Percentiles rank a stretch among this genome's conserved stretches.
Evolutionary conservation across 2,329 filamentous ascomycete species (phyloP).

Genomic region (Penicillium concentricum): DNA sequence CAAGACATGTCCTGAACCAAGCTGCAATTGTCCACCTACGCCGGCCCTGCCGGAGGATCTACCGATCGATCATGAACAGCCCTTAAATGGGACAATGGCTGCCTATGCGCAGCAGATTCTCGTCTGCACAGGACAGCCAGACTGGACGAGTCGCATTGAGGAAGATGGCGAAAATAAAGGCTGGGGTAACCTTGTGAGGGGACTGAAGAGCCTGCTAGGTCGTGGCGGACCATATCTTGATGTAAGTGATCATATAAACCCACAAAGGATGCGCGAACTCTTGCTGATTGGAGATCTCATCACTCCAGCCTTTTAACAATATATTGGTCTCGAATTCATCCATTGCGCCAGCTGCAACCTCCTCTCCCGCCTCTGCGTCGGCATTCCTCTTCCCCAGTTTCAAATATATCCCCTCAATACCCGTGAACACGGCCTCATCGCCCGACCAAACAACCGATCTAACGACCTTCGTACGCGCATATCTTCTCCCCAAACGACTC

Average conservation of each 20-base stretch:
- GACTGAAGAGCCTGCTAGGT: slow-evolving; percentile 67
- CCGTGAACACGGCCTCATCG: slow-evolving; percentile 57
- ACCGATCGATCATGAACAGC: slow-evolving; percentile 69
- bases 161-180: slow-evolving; percentile 62
- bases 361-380: slow-evolving; percentile 44
- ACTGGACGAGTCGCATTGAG: slow-evolving; percentile 84
- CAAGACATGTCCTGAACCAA: slow-evolving; percentile 68
- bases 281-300: slow-evolving; percentile 2
- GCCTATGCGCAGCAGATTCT: slow-evolving; percentile 79
- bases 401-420: slow-evolving; percentile 72
- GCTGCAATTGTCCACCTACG: slow-evolving; percentile 71
- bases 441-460: slow-evolving; percentile 27
- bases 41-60: slow-evolving; percentile 68
- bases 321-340: slow-evolving; percentile 75
- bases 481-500: slow-evolving; percentile 38
- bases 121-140: slow-evolving; percentile 73
- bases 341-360: slow-evolving; percentile 56
- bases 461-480: slow-evolving; percentile 47
- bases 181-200: slow-evolving; percentile 55
- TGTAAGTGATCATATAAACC: slow-evolving; percentile 37
- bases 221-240: slow-evolving; percentile 65
- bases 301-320: slow-evolving; percentile 73
- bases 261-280: neutral
- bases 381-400: slow-evolving; percentile 81
- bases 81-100: slow-evolving; percentile 73